Base-by-base conservation (phyloP, 768 basidiomycete genomes). In the Cystoderma amianthinum region DNA sequence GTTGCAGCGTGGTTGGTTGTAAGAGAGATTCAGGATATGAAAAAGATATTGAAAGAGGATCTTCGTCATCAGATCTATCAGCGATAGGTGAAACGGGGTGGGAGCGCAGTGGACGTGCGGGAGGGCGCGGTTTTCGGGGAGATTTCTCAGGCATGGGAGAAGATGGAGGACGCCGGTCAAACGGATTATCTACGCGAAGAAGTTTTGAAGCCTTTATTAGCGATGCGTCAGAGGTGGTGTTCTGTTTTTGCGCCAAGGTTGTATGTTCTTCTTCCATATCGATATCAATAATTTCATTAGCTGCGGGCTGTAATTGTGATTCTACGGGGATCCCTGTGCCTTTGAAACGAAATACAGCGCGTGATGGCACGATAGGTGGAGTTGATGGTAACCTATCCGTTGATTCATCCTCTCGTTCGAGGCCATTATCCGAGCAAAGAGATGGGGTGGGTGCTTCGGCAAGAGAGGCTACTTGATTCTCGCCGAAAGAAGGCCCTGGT, bases 401-500 rank as follows among this genome's bases (percentile, higher is more conserved):
- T 3, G 66, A 65, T 38, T 66, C 68, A 1, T 59, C 63, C 23
- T 73, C 73, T 22, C 75, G 68, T 12, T 72, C 72, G 38, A 62
- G 61, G 28, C 80, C 82, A 43, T 83, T 81, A 53, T 88, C 85
- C 2, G 85, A 87, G 50, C 76, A 82, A 12, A 88, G 63, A 0
- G 84, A 86, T 0, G 85, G 85, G 0, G 85, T 88, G 5, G 73
- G 68, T 44, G 50, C 68, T 42, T 66, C 59, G 4, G 60, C 48
- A 42, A 56, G 44, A 21, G 60, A 54, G 5, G 52, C 44, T 15
- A 59, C 52, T 54, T 4, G 42, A 22, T 36, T 28, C 36, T 43
- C 33, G 17, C 18, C 17, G 34, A 7, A 9, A 9, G 34, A 19
- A 9, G 34, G 34, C 9, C 18, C 6, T n/a, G 7, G 7, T 19